A percentile compares a stretch with the other conserved stretches of the same genome.
phyloP scores from a whole-genome alignment of 345 rosid genomes.

The Kernera saxatilis region DNA sequence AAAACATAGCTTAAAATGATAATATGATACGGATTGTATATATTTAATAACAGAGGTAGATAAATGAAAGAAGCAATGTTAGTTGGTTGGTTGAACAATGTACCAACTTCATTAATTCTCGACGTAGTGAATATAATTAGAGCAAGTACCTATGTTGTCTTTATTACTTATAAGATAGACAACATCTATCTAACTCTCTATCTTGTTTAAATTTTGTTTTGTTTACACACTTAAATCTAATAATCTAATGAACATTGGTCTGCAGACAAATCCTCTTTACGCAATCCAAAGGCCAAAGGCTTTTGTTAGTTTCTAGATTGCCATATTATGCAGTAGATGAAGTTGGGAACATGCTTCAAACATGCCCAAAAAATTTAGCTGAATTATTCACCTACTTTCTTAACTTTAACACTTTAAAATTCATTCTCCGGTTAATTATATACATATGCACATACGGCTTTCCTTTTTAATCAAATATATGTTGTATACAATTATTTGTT shows the following conservation, averaged over 20 bases:
- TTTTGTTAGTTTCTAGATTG: constrained; percentile 25
- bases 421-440: not conserved
- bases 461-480: not conserved
- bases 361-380: constrained; percentile 17
- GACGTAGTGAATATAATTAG: not conserved
- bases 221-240: not conserved
- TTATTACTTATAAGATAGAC: constrained; percentile 3
- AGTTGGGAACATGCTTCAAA: constrained; percentile 29
- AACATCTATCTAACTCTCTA: not conserved
- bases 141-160: constrained; percentile 13
- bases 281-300: constrained; percentile 9
- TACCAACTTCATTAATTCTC: constrained; percentile 12
- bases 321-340: not conserved
- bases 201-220: not conserved
- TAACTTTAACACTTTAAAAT: not conserved
- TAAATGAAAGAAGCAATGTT: constrained; percentile 8
- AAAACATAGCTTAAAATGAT: too few relatives aligned
- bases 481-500: not conserved
- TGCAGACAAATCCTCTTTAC: constrained; percentile 26
- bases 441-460: not conserved
- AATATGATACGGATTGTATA: too few relatives aligned
- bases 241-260: not conserved
- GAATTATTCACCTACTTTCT: not conserved
- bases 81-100: constrained; percentile 17
- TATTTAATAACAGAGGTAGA: not conserved